phyloP scores from a whole-genome alignment of 345 rosid genomes.

The Chamaenerion angustifolium region DNA sequence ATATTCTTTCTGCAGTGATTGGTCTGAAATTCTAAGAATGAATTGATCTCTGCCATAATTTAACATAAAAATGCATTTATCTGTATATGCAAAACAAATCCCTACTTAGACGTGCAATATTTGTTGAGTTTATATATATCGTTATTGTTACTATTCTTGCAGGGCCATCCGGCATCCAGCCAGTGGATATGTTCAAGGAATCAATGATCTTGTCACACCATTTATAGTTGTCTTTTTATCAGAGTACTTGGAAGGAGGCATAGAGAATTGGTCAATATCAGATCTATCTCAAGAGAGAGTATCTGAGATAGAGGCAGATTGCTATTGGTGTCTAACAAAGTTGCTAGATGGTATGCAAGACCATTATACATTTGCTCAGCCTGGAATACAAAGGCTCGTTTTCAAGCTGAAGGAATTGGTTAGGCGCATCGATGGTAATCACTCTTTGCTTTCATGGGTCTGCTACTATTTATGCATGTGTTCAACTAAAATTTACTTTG shows the following conservation, averaged over 20 bases:
- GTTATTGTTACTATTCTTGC: slow-evolving; percentile 4
- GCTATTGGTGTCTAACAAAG: slow-evolving; percentile 96
- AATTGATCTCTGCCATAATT: too few relatives aligned
- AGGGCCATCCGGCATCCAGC: slow-evolving; percentile 99
- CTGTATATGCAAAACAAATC: too few relatives aligned
- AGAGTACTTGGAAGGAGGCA: slow-evolving; percentile 72
- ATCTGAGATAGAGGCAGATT: slow-evolving; percentile 82
- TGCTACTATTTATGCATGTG: slow-evolving; percentile 1
- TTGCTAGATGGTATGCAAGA: slow-evolving; percentile 99
- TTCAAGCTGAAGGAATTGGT: slow-evolving; percentile 94
- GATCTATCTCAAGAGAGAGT: slow-evolving; percentile 54
- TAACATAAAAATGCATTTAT: too few relatives aligned
- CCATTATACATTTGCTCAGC: slow-evolving; percentile 99
- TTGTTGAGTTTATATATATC: too few relatives aligned
- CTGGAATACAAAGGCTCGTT: slow-evolving; percentile 98
- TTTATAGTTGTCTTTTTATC: slow-evolving; percentile 89
- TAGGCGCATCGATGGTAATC: slow-evolving; percentile 82
- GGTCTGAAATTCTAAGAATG: too few relatives aligned
- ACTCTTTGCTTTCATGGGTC: too few relatives aligned
- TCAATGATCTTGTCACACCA: slow-evolving; percentile 96
- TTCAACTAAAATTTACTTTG: too few relatives aligned
- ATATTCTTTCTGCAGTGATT: too few relatives aligned
- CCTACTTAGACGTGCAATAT: too few relatives aligned
- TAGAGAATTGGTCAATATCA: slow-evolving; percentile 63
- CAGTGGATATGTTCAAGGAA: slow-evolving; percentile 97